Conservation (phyloP, 371 early-diverging fungal species). For the Mortierella sp. region DNA sequence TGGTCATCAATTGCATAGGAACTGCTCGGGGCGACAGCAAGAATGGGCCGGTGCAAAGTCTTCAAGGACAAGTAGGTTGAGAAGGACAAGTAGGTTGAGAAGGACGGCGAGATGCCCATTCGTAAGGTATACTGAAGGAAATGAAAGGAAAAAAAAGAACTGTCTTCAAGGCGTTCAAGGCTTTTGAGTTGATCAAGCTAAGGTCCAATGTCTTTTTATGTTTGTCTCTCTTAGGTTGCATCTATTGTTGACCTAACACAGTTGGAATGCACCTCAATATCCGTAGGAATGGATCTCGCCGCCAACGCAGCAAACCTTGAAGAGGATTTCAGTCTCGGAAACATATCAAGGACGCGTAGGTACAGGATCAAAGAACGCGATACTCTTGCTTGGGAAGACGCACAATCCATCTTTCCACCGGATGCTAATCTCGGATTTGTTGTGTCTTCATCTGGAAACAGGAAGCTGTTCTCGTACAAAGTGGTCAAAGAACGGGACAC, state of each 20-base stretch:
- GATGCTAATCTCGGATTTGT: background rate
- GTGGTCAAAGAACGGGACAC: conserved; percentile 88
- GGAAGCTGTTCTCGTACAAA: conserved; percentile 86
- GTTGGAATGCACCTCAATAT: conserved; percentile 76
- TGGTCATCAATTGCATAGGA: too few relatives aligned
- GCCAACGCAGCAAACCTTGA: conserved; percentile 73
- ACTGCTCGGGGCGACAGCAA: too few relatives aligned
- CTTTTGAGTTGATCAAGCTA: background rate
- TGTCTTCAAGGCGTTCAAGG: too few relatives aligned
- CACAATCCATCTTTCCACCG: background rate
- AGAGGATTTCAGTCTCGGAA: conserved; percentile 91
- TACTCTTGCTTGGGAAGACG: background rate
- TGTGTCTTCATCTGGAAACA: conserved; percentile 45
- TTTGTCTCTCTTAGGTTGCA: conserved; percentile 61
- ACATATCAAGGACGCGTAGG: conserved; percentile 79
- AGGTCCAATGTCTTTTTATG: background rate
- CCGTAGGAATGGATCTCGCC: conserved; percentile 68
- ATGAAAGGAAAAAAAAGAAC: too few relatives aligned
- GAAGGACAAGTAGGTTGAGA: too few relatives aligned
- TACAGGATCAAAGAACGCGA: background rate
- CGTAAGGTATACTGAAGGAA: too few relatives aligned
- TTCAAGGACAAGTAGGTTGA: too few relatives aligned
- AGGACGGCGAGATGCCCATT: too few relatives aligned
- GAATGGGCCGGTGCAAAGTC: too few relatives aligned
- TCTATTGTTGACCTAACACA: conserved; percentile 88